Conservation (phyloP, 352 stramenopile genomes). For the Globisporangium echinulatum region DNA sequence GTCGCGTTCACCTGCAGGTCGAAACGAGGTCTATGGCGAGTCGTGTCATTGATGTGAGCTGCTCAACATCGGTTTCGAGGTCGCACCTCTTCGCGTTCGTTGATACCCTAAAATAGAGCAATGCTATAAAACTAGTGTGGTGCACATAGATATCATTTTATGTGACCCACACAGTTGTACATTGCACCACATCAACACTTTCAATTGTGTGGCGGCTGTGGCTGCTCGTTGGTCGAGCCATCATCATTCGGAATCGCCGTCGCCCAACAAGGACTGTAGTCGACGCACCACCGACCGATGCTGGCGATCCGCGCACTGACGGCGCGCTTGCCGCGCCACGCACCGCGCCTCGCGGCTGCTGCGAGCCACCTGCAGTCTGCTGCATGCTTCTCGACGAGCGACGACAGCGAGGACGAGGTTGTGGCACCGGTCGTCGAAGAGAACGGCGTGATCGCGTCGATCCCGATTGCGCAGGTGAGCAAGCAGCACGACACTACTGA, state of each 20-base stretch:
- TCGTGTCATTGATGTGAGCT: not conserved
- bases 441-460: conserved; percentile 42
- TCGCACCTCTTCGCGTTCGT: not conserved
- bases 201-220: conserved; percentile 2
- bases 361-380: conserved; percentile 10
- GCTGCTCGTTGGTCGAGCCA: conserved; percentile 12
- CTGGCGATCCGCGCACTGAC: conserved; percentile 56
- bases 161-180: too few species aligned
- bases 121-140: too few species aligned
- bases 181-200: too few species aligned
- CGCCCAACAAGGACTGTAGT: not conserved
- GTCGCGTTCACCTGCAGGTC: too few species aligned
- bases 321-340: conserved; percentile 19
- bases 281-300: conserved; percentile 20
- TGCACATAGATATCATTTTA: too few species aligned
- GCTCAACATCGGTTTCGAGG: not conserved
- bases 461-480: conserved; percentile 52
- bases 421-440: conserved; percentile 19
- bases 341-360: conserved; percentile 20
- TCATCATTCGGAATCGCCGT: conserved; percentile 7
- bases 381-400: conserved; percentile 27
- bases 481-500: too few species aligned
- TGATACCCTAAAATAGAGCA: too few species aligned
- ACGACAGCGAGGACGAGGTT: conserved; percentile 18
- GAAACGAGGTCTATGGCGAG: too few species aligned